phyloP scores from a whole-genome alignment of 306 rosid genomes.

The Cotoneaster glaucophyllus region DNA sequence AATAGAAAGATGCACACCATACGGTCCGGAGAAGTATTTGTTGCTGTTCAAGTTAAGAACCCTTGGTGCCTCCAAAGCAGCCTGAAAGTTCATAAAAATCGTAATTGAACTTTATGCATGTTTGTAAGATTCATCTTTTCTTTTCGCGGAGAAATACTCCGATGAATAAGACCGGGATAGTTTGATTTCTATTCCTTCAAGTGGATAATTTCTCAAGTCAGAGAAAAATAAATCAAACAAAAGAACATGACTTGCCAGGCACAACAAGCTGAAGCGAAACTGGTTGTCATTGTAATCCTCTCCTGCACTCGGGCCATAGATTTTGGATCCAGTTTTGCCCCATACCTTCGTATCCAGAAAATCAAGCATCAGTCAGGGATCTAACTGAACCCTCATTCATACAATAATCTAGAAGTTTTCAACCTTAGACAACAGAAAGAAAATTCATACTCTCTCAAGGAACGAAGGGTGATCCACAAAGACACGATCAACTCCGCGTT shows the following conservation, averaged over 20 bases:
- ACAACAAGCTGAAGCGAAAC: conserved; percentile 38
- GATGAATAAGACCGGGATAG: neutral
- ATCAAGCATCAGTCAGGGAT: neutral
- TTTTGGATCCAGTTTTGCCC: conserved; percentile 41
- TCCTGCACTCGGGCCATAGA: conserved; percentile 41
- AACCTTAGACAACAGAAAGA: neutral
- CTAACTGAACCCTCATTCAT: neutral
- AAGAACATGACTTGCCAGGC: conserved; percentile 24
- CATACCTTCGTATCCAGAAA: conserved; percentile 31
- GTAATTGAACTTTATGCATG: neutral
- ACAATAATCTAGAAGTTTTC: neutral
- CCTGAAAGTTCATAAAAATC: conserved; percentile 23
- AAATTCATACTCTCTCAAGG: conserved; percentile 30
- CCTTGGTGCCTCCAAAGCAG: conserved; percentile 46
- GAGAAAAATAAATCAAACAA: neutral
- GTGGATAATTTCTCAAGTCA: neutral
- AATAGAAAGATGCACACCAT: conserved; percentile 22
- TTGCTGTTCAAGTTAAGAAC: conserved; percentile 36
- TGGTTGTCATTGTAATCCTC: conserved; percentile 39
- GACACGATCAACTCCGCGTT: conserved; percentile 49
- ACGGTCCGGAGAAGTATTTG: conserved; percentile 38
- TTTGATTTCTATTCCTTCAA: neutral
- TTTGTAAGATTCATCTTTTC: neutral
- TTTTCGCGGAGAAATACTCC: neutral
- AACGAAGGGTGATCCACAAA: conserved; percentile 42